Base-by-base conservation (phyloP, 2,329 filamentous ascomycete genomes). In the Elsinoe batatas region DNA sequence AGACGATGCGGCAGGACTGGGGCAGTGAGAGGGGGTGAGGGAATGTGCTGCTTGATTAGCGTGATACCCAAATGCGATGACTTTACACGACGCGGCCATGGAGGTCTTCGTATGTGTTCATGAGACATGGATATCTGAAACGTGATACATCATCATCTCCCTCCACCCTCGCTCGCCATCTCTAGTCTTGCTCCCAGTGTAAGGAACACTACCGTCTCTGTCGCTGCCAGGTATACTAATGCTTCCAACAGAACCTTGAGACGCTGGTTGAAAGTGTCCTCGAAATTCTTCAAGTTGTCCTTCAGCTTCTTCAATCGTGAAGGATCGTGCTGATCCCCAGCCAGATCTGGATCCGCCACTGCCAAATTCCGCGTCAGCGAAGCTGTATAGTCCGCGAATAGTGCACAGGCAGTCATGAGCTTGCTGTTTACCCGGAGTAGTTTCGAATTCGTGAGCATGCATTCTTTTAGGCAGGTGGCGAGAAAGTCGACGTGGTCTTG, bases 401-500 rank as follows among this genome's bases (percentile, higher is more conserved):
- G 85, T 58, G 86, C 91, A 75, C 93, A 97, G 37, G 91, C 95
- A 62, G 90, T 88, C 83, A 95, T 93, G 49, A 98, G 81, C 69
- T 97, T 97, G 57, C 91, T 93, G 73, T 97, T 91, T 67, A 98
- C 94, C 72, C 89, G 85, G 5, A 98, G 74, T 5, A 98, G 78
- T 73, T 95, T 96, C 67, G 88, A 89, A 69, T 98, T 96, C 17
- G 93, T 98, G 61, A 98, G 78, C 90, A 97, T 97, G 75, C 93
- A 97, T 73, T 97, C 93, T 72, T 97, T 98, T 64, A 98, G 76
- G 69, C 93, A 98, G 3, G 93, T 97, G 64, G 96, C 93, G 47
- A 98, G 74, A 69, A 98, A 98, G 71, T 97, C 93, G 58, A 98
- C 91, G 72, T 98, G 93, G 66, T 97, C 91, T 72, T 97, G 89